phyloP scores from a whole-genome alignment of 2,329 filamentous ascomycete genomes.

The Aureobasidium sp. region DNA sequence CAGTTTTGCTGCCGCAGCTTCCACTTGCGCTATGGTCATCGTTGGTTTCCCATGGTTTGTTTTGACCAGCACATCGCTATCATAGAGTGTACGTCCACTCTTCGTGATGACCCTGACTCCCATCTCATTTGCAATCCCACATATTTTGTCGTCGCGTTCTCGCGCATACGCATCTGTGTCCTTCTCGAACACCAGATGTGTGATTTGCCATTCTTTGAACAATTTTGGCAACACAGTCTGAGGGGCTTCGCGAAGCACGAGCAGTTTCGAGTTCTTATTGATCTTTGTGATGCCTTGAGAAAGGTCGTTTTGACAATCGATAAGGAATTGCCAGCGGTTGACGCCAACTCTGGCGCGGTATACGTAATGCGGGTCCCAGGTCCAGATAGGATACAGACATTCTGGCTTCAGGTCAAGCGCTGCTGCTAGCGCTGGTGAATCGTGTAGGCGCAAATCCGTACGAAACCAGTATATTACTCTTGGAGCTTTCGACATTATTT shows the following conservation, averaged over 20 bases:
- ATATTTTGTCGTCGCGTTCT: constrained; percentile 55
- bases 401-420: constrained; percentile 63
- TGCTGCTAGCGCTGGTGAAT: constrained; percentile 65
- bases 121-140: constrained; percentile 52
- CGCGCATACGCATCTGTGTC: constrained; percentile 68
- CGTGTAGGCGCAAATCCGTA: constrained; percentile 69
- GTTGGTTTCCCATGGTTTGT: constrained; percentile 62
- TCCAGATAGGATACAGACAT: constrained; percentile 68
- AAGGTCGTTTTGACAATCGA: constrained; percentile 67
- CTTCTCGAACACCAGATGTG: constrained; percentile 71
- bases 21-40: constrained; percentile 65
- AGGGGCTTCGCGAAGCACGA: constrained; percentile 64
- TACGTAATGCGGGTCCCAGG: constrained; percentile 75
- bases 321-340: constrained; percentile 69
- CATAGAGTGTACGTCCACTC: constrained; percentile 63
- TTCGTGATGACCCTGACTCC: constrained; percentile 61
- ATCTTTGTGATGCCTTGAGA: constrained; percentile 59
- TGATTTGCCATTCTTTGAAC: constrained; percentile 65
- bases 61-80: constrained; percentile 61
- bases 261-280: constrained; percentile 64
- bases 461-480: constrained; percentile 72
- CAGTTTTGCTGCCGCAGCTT: constrained; percentile 54
- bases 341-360: constrained; percentile 62
- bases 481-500: constrained; percentile 28
- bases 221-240: constrained; percentile 65